A percentile compares a stretch with the other conserved stretches of the same genome.
Evolutionary conservation across 208 protist genomes (phyloP).

Genomic region (Herpetomonas muscarum): DNA sequence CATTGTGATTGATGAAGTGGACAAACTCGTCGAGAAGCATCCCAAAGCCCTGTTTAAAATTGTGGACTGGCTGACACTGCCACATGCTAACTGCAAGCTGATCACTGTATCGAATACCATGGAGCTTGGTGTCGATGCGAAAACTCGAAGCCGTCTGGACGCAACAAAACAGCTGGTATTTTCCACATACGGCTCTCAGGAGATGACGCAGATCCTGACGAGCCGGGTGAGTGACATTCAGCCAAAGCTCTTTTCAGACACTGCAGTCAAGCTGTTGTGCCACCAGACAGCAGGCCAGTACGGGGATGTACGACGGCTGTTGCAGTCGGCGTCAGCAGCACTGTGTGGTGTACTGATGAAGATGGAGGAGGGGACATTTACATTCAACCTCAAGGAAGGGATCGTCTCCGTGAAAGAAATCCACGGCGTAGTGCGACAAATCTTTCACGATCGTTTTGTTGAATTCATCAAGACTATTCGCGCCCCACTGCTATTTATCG

Average conservation of each 20-base stretch:
- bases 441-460: slow-evolving; percentile 87
- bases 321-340: slow-evolving; percentile 81
- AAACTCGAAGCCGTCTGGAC: slow-evolving; percentile 78
- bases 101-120: slow-evolving; percentile 89
- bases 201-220: slow-evolving; percentile 72
- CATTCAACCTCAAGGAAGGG: slow-evolving; percentile 26
- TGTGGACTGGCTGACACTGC: slow-evolving; percentile 83
- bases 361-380: slow-evolving; percentile 49
- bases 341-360: slow-evolving; percentile 81
- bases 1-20: slow-evolving; percentile 88
- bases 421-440: slow-evolving; percentile 74
- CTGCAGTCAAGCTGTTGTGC: slow-evolving; percentile 78
- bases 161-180: slow-evolving; percentile 83
- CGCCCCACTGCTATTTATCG: slow-evolving; percentile 64
- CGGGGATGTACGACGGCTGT: slow-evolving; percentile 83
- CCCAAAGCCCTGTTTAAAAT: slow-evolving; percentile 78
- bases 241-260: slow-evolving; percentile 73
- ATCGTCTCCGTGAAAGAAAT: slow-evolving; percentile 72
- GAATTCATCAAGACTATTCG: slow-evolving; percentile 79
- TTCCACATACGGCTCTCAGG: slow-evolving; percentile 64
- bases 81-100: slow-evolving; percentile 76
- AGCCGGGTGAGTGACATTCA: slow-evolving; percentile 51
- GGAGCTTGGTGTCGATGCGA: slow-evolving; percentile 79
- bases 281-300: slow-evolving; percentile 83
- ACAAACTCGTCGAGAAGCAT: slow-evolving; percentile 81